Evolutionary conservation across 257 asterid species (phyloP), one percentile per base, ranked within the genome.

Genomic region (Gardenia jasminoides): DNA sequence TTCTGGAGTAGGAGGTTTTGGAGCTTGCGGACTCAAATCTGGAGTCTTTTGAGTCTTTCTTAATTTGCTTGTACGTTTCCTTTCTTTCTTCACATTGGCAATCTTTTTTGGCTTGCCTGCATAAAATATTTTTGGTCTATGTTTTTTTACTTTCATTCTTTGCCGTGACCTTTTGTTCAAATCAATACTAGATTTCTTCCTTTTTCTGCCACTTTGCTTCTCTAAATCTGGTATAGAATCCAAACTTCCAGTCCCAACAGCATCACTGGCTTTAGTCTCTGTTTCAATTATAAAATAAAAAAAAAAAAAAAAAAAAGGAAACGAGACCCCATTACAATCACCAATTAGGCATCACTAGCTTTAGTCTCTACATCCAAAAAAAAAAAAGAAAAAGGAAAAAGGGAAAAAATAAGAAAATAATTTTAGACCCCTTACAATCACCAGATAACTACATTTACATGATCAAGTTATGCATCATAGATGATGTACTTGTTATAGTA

Each of bases 91-190:
- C 17, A 20, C 30, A 43, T 66, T 76, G 44, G 79, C 76, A 48
- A 19, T 43, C 76, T 73, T 80, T 30, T 16, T 19, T 43, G 84
- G 83, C 72, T 83, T 86, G 75, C 48, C 56, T 65, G 74, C 87
- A 50, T 86, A 89, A 36, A 83, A 41, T 8, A 90, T 86, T 69
- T 82, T 89, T 6, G 95, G 93, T 48, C 81, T 83, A 24, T 89
- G 88, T 71, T 83, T 81, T 56, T 80, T 87, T 72, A 65, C 70
- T 74, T 33, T 84, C 31, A 56, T 76, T 69, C 75, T 76, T 79
- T 24, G 76, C 8, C 59, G 56, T 24, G 79, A 76, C 71, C 17
- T 80, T 62, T 70, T 76, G 20, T 80, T 76, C 31, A 46, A 19
- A 41, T 59, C 83, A 33, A 62, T 16, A 24, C 69, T 75, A 13